These are phyloP conservation scores for Lachancea sp. DNA, from an alignment of 805 yeast species.

Conservation along the genomic window DNA sequence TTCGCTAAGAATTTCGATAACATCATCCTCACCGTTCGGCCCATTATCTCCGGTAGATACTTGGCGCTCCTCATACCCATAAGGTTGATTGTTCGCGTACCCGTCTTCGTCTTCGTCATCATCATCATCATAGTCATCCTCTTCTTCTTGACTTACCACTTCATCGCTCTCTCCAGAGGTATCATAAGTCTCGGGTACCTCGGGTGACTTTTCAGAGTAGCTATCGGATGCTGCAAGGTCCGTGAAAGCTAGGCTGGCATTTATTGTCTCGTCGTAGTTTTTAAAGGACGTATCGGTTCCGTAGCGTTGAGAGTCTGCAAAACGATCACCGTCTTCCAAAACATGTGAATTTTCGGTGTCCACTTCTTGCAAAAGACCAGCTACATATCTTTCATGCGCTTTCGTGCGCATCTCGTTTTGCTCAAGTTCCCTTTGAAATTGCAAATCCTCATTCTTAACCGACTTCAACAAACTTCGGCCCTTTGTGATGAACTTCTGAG, in stretches of 20 bases:
- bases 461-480: slow-evolving; percentile 20
- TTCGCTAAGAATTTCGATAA: background rate
- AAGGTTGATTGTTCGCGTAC: background rate
- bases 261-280: slow-evolving; percentile 15
- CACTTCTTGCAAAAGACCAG: slow-evolving; percentile 1
- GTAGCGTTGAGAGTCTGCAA: slow-evolving; percentile 4
- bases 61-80: too few species aligned
- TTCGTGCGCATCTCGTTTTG: slow-evolving; percentile 6
- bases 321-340: background rate
- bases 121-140: background rate
- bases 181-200: background rate
- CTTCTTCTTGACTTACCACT: background rate
- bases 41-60: too few species aligned
- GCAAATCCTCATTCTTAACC: slow-evolving; percentile 12
- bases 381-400: slow-evolving; percentile 3
- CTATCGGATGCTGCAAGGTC: background rate
- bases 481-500: slow-evolving; percentile 19
- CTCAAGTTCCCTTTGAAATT: slow-evolving; percentile 11
- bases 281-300: slow-evolving; percentile 21
- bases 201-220: background rate
- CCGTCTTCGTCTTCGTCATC: background rate
- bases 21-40: background rate
- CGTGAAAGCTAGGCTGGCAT: slow-evolving; percentile 13
- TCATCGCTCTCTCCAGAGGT: background rate
- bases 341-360: background rate